Evolutionary conservation across 2,329 filamentous ascomycete genomes (phyloP).

Genomic region (Daldinia eschscholtzii): DNA sequence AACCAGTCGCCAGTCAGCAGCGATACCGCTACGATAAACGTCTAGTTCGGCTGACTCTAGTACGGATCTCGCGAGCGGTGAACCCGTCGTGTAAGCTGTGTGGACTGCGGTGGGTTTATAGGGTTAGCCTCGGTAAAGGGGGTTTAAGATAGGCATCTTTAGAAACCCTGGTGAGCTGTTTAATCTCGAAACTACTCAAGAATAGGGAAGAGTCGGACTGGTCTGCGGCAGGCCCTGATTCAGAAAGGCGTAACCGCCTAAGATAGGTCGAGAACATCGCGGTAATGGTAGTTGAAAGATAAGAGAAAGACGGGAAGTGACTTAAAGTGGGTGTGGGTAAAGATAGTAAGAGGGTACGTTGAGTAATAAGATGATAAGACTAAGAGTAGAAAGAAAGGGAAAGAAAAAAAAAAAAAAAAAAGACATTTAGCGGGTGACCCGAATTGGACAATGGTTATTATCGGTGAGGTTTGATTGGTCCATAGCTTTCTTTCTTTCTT

Average conservation of each 20-base stretch:
- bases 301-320: conserved; percentile 37
- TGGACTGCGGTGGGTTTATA: neutral
- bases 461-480: conserved; percentile 36
- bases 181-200: conserved; percentile 22
- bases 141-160: conserved; percentile 20
- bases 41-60: conserved; percentile 21
- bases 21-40: conserved; percentile 37
- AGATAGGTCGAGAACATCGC: conserved; percentile 38
- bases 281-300: conserved; percentile 32
- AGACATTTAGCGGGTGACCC: conserved; percentile 26
- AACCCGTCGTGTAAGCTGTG: conserved; percentile 14
- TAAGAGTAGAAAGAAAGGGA: neutral
- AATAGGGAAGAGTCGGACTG: conserved; percentile 29
- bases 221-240: conserved; percentile 28
- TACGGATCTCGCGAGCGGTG: conserved; percentile 6
- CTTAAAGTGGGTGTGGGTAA: conserved; percentile 33
- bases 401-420: conserved; percentile 15
- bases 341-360: conserved; percentile 32
- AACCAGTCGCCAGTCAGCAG: conserved; percentile 23
- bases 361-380: conserved; percentile 27
- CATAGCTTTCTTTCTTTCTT: neutral
- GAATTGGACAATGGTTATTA: conserved; percentile 40
- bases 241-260: conserved; percentile 25
- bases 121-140: conserved; percentile 13
- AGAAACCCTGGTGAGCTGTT: neutral